Percentiles rank a stretch among this genome's conserved stretches.
phyloP scores from a whole-genome alignment of 768 basidiomycete genomes.

The Rhizopogon rudus region DNA sequence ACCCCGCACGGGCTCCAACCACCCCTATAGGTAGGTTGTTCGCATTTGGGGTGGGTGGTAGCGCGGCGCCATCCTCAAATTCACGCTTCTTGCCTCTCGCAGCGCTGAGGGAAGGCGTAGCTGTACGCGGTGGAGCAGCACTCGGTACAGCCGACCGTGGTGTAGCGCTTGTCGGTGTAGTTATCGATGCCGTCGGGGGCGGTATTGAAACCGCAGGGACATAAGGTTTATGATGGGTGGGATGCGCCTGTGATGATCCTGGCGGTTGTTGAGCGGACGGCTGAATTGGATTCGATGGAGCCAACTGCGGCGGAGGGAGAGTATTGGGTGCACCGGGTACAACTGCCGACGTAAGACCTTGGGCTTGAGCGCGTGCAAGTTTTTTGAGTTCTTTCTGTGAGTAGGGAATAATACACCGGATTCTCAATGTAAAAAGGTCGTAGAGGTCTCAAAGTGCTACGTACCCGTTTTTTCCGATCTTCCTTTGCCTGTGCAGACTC shows the following conservation, averaged over 20 bases:
- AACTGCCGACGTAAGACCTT: slow-evolving; percentile 18
- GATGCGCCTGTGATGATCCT: slow-evolving; percentile 5
- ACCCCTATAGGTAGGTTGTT: slow-evolving; percentile 24
- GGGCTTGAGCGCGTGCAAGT: slow-evolving; percentile 52
- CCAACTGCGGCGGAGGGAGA: slow-evolving; percentile 31
- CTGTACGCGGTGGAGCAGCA: slow-evolving; percentile 20
- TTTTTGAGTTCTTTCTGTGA: slow-evolving; percentile 69
- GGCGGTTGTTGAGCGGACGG: slow-evolving; percentile 21
- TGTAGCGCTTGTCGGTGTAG: slow-evolving; percentile 28
- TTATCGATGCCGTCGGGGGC: slow-evolving; percentile 21
- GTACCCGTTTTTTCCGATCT: slow-evolving; percentile 71
- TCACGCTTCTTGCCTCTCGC: slow-evolving; percentile 31
- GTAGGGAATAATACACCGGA: not conserved
- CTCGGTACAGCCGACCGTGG: slow-evolving; percentile 24
- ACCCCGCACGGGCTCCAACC: slow-evolving; percentile 54
- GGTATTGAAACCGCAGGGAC: slow-evolving; percentile 30
- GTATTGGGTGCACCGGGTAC: slow-evolving; percentile 18
- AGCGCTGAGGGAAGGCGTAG: slow-evolving; percentile 2
- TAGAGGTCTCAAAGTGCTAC: slow-evolving; percentile 23
- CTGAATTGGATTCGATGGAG: slow-evolving; percentile 18
- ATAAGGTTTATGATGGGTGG: slow-evolving; percentile 20
- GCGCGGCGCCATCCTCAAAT: slow-evolving; percentile 20
- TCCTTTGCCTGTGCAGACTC: slow-evolving; percentile 74
- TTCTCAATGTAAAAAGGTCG: slow-evolving; percentile 8
- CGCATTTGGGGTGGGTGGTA: slow-evolving; percentile 15